Percentiles rank a stretch among this genome's conserved stretches.
Conservation (phyloP, 257 asterid genomes). For the Jaltomata sinuosa region DNA sequence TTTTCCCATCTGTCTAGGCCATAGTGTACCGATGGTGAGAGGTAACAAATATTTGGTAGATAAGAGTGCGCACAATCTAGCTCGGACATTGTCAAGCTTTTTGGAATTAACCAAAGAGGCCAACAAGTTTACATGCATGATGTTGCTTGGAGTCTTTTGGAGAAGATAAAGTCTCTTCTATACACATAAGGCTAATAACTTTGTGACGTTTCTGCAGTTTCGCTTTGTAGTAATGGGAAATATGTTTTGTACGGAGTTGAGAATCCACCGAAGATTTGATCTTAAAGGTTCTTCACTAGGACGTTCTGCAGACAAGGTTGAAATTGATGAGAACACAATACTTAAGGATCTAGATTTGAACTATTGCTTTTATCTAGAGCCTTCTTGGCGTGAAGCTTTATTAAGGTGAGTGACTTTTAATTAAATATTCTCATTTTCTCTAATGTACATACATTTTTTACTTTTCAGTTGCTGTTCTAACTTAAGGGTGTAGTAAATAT, state of each 20-base stretch:
- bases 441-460: not conserved
- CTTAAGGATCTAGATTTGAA: constrained; percentile 94
- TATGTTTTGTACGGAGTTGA: constrained; percentile 91
- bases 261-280: constrained; percentile 93
- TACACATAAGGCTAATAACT: not conserved
- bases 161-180: not conserved
- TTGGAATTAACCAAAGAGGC: too few species aligned
- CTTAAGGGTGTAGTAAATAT: not conserved
- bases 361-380: constrained; percentile 91
- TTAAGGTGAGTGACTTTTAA: constrained; percentile 43
- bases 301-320: constrained; percentile 86
- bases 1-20: too few species aligned
- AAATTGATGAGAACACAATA: constrained; percentile 87
- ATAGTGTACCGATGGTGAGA: too few species aligned
- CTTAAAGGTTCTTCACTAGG: constrained; percentile 95
- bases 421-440: not conserved
- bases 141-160: not conserved
- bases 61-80: too few species aligned
- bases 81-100: too few species aligned
- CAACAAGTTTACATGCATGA: not conserved
- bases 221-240: constrained; percentile 97
- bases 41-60: too few species aligned
- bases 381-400: constrained; percentile 73
- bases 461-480: not conserved
- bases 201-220: constrained; percentile 43